Evolutionary conservation across 1,284 basidiomycete genomes (phyloP), one percentile per base, ranked within the genome.

Genomic region (Schizophyllum commune): DNA sequence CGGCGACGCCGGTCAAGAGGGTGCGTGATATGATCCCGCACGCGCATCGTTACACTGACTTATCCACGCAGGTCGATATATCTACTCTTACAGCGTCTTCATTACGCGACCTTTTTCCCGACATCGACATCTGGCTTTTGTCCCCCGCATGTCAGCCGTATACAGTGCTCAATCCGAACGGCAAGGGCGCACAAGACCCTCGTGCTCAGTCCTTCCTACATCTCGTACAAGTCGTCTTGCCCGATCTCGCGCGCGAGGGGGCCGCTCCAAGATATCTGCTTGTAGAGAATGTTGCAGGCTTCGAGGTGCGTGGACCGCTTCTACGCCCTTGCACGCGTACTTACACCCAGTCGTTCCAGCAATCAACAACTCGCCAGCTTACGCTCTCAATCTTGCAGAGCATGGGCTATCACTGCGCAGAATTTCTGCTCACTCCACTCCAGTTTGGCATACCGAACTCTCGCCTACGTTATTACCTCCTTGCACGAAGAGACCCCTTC

Each of bases 61-160:
- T 52, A 60, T 60, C 57, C 60, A 19, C 27, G 52, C 63, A 90
- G 89, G 74, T 74, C 22, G 87, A 92, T 69, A 89, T 92, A 51
- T 77, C 78, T 15, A 77, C 74, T 0, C 75, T 92, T 33, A 75
- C 77, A 11, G 78, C 83, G 1, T 56, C 70, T 5, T 69, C 76
- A 32, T 70, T 91, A n/a, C 72, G 76, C 27, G 56, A 64, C 20
- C 71, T 80, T 27, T 64, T 77, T 63, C 83, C 84, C 27, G 7
- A 58, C 63, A 32, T 32, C 57, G 71, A 84, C 64, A 68, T 89
- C 5, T 91, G 89, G 88, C 78, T 91, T 22, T 71, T 91, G 52
- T 91, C 89, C 0, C 89, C 89, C 4, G 83, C 89, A 8, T 92
- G 90, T 68, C 89, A 91, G 68, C 89, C 89, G 0, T 92, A 91